phyloP scores from a whole-genome alignment of 2,329 filamentous ascomycete species.

The Botryotinia convoluta region DNA sequence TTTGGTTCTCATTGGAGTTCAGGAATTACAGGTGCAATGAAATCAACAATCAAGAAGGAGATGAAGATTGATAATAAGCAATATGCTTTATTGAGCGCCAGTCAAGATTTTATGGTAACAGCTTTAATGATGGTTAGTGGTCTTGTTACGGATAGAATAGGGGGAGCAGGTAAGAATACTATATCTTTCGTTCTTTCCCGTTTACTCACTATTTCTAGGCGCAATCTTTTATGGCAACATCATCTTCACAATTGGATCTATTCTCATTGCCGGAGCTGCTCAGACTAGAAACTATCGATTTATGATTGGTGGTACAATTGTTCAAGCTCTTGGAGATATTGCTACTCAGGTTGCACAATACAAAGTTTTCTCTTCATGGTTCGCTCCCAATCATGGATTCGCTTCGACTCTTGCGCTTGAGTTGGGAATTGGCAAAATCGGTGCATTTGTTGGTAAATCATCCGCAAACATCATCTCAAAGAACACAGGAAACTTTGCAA shows the following conservation, averaged over 20 bases:
- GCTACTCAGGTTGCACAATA: conserved; percentile 64
- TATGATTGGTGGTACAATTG: conserved; percentile 56
- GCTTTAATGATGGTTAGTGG: conserved; percentile 54
- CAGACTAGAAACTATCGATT: conserved; percentile 55
- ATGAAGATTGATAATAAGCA: conserved; percentile 58
- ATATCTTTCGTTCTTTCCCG: neutral
- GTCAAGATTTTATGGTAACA: conserved; percentile 61
- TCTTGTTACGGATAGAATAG: conserved; percentile 55
- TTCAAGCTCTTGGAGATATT: conserved; percentile 52
- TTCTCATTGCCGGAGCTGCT: conserved; percentile 57
- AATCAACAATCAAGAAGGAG: conserved; percentile 59
- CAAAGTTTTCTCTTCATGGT: conserved; percentile 64
- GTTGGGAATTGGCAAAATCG: conserved; percentile 59
- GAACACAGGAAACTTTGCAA: conserved; percentile 57
- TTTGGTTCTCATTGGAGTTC: conserved; percentile 60
- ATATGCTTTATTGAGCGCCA: conserved; percentile 57
- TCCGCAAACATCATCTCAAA: conserved; percentile 49
- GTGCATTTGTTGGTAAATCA: conserved; percentile 58
- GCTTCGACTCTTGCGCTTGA: conserved; percentile 60
- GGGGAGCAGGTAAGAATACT: conserved; percentile 49
- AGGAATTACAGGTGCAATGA: conserved; percentile 60
- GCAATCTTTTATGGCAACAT: conserved; percentile 59
- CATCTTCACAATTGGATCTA: conserved; percentile 56
- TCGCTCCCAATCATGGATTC: conserved; percentile 59
- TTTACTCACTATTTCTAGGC: neutral